Evolutionary conservation across 768 basidiomycete species (phyloP).

Genomic region (Podaxis pistillaris): DNA sequence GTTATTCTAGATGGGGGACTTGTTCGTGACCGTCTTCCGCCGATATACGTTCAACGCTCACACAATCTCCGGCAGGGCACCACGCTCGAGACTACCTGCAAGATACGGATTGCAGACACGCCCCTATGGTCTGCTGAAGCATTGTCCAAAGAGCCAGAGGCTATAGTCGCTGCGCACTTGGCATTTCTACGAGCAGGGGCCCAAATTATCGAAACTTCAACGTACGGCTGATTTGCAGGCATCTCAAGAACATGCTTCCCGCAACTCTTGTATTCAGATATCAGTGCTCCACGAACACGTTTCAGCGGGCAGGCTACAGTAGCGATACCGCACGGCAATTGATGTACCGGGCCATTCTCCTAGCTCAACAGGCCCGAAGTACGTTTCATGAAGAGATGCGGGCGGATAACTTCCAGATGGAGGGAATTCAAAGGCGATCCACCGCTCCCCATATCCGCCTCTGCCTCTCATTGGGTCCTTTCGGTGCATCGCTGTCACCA

Average conservation of each 20-base stretch:
- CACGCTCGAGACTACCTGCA: constrained; percentile 52
- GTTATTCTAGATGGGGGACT: constrained; percentile 46
- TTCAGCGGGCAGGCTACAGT: constrained; percentile 48
- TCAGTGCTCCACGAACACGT: constrained; percentile 59
- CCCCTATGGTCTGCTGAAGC: constrained; percentile 75
- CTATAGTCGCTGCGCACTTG: constrained; percentile 57
- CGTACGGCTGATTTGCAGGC: constrained; percentile 38
- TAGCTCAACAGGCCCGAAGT: constrained; percentile 47
- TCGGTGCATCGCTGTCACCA: constrained; percentile 62
- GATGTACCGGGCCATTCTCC: constrained; percentile 52
- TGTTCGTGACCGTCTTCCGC: constrained; percentile 25
- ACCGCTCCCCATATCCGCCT: constrained; percentile 36
- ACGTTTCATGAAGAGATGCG: constrained; percentile 18
- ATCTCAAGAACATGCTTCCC: not conserved
- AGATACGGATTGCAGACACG: constrained; percentile 45
- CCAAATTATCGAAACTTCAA: constrained; percentile 63
- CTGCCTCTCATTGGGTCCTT: constrained; percentile 73
- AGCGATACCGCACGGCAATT: constrained; percentile 38
- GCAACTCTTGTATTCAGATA: constrained; percentile 42
- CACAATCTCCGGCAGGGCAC: constrained; percentile 46
- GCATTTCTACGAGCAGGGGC: constrained; percentile 67
- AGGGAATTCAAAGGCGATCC: constrained; percentile 2
- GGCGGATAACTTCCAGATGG: constrained; percentile 21
- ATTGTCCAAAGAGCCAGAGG: constrained; percentile 48
- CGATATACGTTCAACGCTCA: not conserved